Base-by-base conservation (phyloP, 306 rosid genomes). In the Prunus davidiana region DNA sequence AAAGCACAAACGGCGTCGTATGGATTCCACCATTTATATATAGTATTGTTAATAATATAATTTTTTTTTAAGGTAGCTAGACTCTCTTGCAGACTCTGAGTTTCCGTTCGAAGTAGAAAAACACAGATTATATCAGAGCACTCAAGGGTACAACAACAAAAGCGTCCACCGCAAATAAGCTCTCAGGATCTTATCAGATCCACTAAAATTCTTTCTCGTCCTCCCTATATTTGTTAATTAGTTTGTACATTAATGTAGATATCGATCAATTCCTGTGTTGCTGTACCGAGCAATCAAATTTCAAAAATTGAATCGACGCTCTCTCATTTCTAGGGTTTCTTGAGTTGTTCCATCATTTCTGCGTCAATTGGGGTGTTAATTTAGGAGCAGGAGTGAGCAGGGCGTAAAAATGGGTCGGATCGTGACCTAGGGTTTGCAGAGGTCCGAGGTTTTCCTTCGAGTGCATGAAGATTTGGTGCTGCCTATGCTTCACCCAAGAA, bases 401-500 rank as follows among this genome's bases (percentile, higher is more conserved):
- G 32, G 30, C 9, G 45, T 25, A 12, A 50, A 82, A 84, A 91
- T 91, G 96, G 19, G 74, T 49, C 78, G 84, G 97, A 91, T 93
- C 93, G 78, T 74, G 54, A 73, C 82, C 43, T 81, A 78, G 82
- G 87, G 84, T 70, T 84, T 80, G 54, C 70, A 16, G 83, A 78
- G 72, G n/a, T 71, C 50, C 30, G 70, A 16, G 64, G 76, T 82
- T 81, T 60, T 49, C 50, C 69, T 55, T 74, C 72, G 75, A 78
- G 79, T 92, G 96, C 80, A 92, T 92, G 97, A 95, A 83, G 91
- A 87, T 86, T 83, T 90, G 90, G 93, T 89, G 90, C 67, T 87
- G 81, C 77, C 85, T 84, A 84, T 90, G 94, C 89, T 89, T 90
- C 89, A 86, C 84, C 87, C 84, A 81, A 78, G 85, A 74, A 72